Base-by-base conservation (phyloP, 179 eudicot genomes). In the Nepenthes alata region DNA sequence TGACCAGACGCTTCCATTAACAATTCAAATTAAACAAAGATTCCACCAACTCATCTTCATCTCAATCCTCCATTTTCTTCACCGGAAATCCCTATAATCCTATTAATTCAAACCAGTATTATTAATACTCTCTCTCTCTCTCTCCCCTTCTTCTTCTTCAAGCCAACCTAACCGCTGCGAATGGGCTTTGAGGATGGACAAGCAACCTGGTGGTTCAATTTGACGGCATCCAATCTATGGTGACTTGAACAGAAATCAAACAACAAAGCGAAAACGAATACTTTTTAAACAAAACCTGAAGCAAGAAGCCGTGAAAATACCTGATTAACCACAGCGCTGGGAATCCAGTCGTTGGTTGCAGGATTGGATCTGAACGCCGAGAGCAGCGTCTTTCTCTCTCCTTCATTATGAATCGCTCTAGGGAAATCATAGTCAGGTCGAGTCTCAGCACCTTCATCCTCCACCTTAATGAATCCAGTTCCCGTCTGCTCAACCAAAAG, bases 331-430 rank as follows among this genome's bases (percentile, higher is more conserved):
- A 77, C 76, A 47, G 57, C 5, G 35, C 36, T 71, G 0, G 91
- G 91, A 56, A 61, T 68, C 91, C 91, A 85, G 51, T 85, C 91
- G 37, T 85, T 85, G 35, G 82, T 83, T 47, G 91, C 91, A 9
- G 91, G 91, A 37, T 85, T 85, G 25, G 78, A 77, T 66, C 63
- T 75, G 65, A 61, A 62, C 3, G 47, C 62, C 2, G 58, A 36
- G 25, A 50, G 4, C 47, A 56, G 58, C 59, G n/a, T 53, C 62
- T 68, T 63, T 12, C 8, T 57, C 16, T 49, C 59, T 15, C 61
- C 66, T 38, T 55, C 81, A 53, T 68, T 67, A 37, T 47, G 67
- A 61, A 54, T 16, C 53, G 55, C 59, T 47, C 59, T 69, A 52
- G n/a, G 65, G 34, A 61, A n/a, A 8, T 68, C 76, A 51, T 71